Evolutionary conservation across 805 yeast species (phyloP), one percentile per base, ranked within the genome.

Genomic region (Kuraishia piskuri): DNA sequence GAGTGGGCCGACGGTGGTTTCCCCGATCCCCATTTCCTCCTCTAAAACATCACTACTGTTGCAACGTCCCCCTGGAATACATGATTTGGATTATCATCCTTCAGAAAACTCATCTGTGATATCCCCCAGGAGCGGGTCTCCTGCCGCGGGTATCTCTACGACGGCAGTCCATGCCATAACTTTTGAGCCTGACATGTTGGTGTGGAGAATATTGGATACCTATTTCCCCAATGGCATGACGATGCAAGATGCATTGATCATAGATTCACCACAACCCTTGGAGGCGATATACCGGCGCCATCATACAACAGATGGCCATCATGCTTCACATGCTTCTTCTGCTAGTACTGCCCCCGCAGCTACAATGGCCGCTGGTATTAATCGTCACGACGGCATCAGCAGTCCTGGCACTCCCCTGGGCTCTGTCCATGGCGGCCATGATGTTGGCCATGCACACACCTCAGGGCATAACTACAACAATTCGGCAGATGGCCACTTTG

Each of bases 221-320:
- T 77, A 75, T 59, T 87, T 70, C 61, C 88, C 90, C 0, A 63
- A 70, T n/a, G 89, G 90, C 0, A 87, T 86, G 90, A 58, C 65
- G 2, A 77, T 84, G 75, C 68, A 70, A 19, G 89, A 85, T 50
- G 86, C 92, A 0, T 72, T 87, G 26, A 64, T 85, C 1, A 74
- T 86, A 14, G 87, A 78, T n/a, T 66, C 72, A 0, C 76, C 79
- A 14, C 55, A 57, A 22, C 57, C 49, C 9, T 22, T 47, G 20
- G 21, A 23, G 4, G 24, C n/a, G 60, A 12, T 22, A 48, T 14
- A 17, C 51, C 14, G 47, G 40, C 40, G 40, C 37, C 49, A 21
- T n/a, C 36, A 8, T 9, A 20, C 36, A 23, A 22, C 24, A 9
- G 17, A 10, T 31, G 40, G 40, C 49, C 49, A 47, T 7, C n/a